phyloP scores from a whole-genome alignment of 2,329 filamentous ascomycete genomes.

The Verticillium zaregamsianum region DNA sequence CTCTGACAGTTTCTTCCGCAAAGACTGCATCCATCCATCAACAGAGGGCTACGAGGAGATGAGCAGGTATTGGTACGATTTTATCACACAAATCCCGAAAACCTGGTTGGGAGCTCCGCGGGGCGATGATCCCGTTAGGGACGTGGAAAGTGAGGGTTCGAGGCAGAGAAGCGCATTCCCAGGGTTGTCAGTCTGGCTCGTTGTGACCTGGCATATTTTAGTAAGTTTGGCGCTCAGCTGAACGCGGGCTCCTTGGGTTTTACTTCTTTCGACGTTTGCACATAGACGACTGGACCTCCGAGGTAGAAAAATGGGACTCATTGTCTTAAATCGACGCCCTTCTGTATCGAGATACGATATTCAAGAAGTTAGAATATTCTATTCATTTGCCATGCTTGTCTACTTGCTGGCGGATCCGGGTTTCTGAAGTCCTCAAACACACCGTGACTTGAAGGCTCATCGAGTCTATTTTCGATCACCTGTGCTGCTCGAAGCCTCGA shows the following conservation, averaged over 20 bases:
- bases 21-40: constrained; percentile 30
- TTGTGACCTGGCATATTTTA: neutral
- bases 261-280: neutral
- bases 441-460: no score
- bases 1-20: neutral
- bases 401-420: no score
- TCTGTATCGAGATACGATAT: no score
- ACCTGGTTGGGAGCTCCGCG: constrained; percentile 26
- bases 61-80: constrained; percentile 32
- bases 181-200: neutral
- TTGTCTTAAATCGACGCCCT: no score
- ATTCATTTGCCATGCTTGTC: no score
- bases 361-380: no score
- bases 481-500: constrained; percentile 51
- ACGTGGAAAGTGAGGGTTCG: neutral
- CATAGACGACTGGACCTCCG: no score
- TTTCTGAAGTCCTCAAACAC: no score
- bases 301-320: no score
- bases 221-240: neutral
- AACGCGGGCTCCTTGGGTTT: neutral
- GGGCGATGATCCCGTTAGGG: constrained; percentile 13
- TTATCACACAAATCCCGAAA: constrained; percentile 26
- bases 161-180: neutral
- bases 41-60: constrained; percentile 25
- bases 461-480: constrained; percentile 21